These are phyloP conservation scores for Bipolaris bicolor DNA, from an alignment of 2,329 filamentous ascomycete species.

Conservation along the genomic window DNA sequence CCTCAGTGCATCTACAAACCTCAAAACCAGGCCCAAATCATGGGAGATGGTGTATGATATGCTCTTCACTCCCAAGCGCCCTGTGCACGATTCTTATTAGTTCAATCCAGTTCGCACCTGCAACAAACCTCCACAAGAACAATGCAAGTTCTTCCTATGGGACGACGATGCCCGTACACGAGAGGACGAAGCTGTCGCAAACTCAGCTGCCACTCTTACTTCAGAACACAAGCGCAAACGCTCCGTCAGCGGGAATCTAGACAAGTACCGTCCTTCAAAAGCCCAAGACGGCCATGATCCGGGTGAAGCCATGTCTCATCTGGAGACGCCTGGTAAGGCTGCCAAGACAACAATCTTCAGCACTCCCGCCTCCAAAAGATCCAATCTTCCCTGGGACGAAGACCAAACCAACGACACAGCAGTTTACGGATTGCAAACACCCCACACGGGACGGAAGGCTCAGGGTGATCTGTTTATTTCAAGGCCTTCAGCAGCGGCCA, in stretches of 20 bases:
- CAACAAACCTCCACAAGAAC: constrained; percentile 39
- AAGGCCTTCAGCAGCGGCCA: constrained; percentile 8
- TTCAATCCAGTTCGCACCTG: neutral
- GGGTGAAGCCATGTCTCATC: constrained; percentile 28
- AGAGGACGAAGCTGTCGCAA: constrained; percentile 53
- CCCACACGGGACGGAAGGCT: constrained; percentile 28
- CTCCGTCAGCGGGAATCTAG: constrained; percentile 29
- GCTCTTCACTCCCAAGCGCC: neutral
- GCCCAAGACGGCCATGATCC: constrained; percentile 41
- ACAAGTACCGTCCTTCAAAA: constrained; percentile 44
- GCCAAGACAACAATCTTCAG: constrained; percentile 46
- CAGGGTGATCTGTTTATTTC: constrained; percentile 23
- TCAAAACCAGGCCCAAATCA: constrained; percentile 64
- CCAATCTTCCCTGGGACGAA: constrained; percentile 50
- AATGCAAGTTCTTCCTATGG: constrained; percentile 66
- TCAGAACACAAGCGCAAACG: constrained; percentile 41
- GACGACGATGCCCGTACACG: constrained; percentile 58
- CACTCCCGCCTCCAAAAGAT: constrained; percentile 41
- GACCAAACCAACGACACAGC: constrained; percentile 19
- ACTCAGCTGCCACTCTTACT: constrained; percentile 13
- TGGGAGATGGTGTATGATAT: constrained; percentile 57
- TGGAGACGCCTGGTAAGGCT: constrained; percentile 52
- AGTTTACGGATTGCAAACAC: constrained; percentile 34
- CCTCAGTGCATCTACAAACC: constrained; percentile 61
- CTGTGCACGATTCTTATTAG: neutral